Evolutionary conservation across 2,329 filamentous ascomycete species (phyloP).

Genomic region (Nothopassalora personata): DNA sequence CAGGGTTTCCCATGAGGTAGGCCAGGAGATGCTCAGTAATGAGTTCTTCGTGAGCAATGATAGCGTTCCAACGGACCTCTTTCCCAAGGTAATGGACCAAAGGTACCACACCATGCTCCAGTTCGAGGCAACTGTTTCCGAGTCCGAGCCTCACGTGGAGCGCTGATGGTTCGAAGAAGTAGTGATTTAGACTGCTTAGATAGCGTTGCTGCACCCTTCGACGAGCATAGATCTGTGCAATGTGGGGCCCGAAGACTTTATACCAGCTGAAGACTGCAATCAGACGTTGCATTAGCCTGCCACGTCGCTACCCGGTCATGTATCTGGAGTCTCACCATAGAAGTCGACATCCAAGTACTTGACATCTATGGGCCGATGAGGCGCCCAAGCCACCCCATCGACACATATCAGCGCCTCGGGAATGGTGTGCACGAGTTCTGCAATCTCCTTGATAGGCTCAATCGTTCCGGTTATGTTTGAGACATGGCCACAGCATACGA

Average conservation of each 20-base stretch:
- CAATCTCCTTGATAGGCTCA: slow-evolving; percentile 5
- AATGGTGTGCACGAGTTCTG: slow-evolving; percentile 4
- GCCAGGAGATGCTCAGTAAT: slow-evolving; percentile 1
- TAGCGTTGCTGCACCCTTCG: slow-evolving; percentile 5
- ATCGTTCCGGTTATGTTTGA: slow-evolving; percentile 5
- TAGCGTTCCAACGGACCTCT: slow-evolving; percentile 2
- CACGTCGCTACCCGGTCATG: too few species aligned
- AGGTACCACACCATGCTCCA: slow-evolving; percentile 3
- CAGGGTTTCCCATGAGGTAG: neutral
- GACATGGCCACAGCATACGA: slow-evolving; percentile 5
- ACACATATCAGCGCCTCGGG: slow-evolving; percentile 6
- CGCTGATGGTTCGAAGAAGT: slow-evolving; percentile 5
- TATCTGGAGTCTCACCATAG: neutral
- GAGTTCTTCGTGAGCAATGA: slow-evolving; percentile 1
- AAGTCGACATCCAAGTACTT: slow-evolving; percentile 2
- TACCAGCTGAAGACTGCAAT: slow-evolving; percentile 4
- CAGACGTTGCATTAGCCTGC: too few species aligned
- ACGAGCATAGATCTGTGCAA: slow-evolving; percentile 3
- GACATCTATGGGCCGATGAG: slow-evolving; percentile 5
- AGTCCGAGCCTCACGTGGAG: slow-evolving; percentile 1
- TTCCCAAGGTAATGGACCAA: neutral
- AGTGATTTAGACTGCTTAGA: slow-evolving; percentile 6
- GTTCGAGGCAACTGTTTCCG: slow-evolving; percentile 4
- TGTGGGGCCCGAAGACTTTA: slow-evolving; percentile 6
- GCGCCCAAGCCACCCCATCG: slow-evolving; percentile 7